These are phyloP conservation scores for Rhizoclosmatium globosum DNA, from an alignment of 192 early-diverging fungal species.

Conservation along the genomic window DNA sequence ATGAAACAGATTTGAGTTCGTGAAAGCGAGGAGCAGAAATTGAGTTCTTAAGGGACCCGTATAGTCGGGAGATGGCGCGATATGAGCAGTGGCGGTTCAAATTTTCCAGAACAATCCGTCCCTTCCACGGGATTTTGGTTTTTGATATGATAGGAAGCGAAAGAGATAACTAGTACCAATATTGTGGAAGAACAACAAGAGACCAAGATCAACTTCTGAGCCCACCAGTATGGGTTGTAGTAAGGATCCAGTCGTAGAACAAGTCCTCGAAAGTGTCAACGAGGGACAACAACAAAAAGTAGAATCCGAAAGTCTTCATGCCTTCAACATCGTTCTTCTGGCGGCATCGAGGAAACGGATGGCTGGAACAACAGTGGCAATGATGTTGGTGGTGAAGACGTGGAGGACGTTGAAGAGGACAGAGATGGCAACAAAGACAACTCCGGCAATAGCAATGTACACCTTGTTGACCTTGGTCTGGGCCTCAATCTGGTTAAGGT, in stretches of 20 bases:
- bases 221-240: constrained; percentile 56
- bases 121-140: too few relatives aligned
- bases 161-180: constrained; percentile 32
- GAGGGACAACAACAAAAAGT: constrained; percentile 41
- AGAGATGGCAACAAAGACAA: constrained; percentile 51
- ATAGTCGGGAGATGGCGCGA: too few relatives aligned
- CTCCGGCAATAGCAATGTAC: constrained; percentile 45
- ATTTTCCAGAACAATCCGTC: too few relatives aligned
- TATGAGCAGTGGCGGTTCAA: too few relatives aligned
- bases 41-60: too few relatives aligned
- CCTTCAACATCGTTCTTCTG: constrained; percentile 41
- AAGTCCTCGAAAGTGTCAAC: constrained; percentile 44
- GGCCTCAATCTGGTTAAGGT: constrained; percentile 47
- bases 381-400: constrained; percentile 47
- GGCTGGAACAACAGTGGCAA: constrained; percentile 49
- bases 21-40: too few relatives aligned
- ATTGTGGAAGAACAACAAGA: constrained; percentile 47
- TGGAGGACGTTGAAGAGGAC: constrained; percentile 55
- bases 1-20: not conserved
- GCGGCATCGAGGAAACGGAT: constrained; percentile 47
- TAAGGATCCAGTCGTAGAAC: constrained; percentile 35
- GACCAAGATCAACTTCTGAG: constrained; percentile 42
- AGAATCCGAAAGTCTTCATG: constrained; percentile 49
- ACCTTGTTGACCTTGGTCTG: constrained; percentile 52
- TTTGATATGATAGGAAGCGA: too few relatives aligned